Conservation (phyloP, 257 asterid species). For the Voacanga thouarsii region DNA sequence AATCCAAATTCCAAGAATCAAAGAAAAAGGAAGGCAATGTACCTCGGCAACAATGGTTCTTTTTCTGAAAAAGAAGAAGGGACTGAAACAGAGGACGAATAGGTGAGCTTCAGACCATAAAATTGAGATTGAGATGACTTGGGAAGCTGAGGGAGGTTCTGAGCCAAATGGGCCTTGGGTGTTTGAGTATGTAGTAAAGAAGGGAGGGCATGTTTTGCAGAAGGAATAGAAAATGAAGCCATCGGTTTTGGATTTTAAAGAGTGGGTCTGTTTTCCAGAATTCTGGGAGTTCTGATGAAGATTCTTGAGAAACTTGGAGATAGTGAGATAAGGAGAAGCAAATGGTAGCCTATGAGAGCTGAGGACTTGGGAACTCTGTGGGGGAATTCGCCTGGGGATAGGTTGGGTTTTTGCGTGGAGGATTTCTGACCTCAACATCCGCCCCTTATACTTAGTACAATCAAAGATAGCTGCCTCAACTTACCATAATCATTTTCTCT, state of each 20-base stretch:
- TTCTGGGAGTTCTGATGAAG: neutral
- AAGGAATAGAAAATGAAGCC: slow-evolving; percentile 65
- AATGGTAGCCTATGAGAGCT: slow-evolving; percentile 13
- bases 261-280: neutral
- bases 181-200: slow-evolving; percentile 44
- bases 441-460: neutral
- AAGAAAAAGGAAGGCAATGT: slow-evolving; percentile 34
- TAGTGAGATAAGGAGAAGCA: slow-evolving; percentile 31
- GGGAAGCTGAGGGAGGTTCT: slow-evolving; percentile 32
- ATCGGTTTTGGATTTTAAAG: slow-evolving; percentile 20
- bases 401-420: slow-evolving; percentile 50
- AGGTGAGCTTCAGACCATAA: slow-evolving; percentile 57
- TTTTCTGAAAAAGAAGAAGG: slow-evolving; percentile 42
- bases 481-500: neutral
- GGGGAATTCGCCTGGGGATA: slow-evolving; percentile 4
- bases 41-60: slow-evolving; percentile 71
- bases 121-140: slow-evolving; percentile 66
- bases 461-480: too few relatives aligned
- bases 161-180: slow-evolving; percentile 44
- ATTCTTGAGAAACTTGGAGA: neutral
- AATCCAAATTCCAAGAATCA: neutral
- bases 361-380: neutral
- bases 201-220: slow-evolving; percentile 46
- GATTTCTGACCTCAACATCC: slow-evolving; percentile 41
- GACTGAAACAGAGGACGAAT: slow-evolving; percentile 30